Evolutionary conservation across 1,284 basidiomycete species (phyloP), one percentile per base, ranked within the genome.

Genomic region (Omphalotus olearius): DNA sequence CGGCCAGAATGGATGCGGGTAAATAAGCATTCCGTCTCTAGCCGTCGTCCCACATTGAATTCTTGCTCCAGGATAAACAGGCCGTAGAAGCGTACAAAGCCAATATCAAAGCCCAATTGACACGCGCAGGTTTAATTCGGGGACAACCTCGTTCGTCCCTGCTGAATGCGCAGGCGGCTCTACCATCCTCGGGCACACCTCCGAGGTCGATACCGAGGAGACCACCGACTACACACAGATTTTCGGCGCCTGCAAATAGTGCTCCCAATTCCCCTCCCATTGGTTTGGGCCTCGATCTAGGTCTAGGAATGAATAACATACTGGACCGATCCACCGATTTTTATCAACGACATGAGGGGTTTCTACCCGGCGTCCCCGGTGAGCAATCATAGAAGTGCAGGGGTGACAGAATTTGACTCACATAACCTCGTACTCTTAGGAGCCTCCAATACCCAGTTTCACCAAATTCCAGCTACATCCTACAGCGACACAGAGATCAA

Each of bases 1-100:
- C 78, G 88, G 48, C 88, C 87, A 16, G 87, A 89, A 54, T 90
- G 87, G 88, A 88, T 90, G 87, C 70, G 86, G 58, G 88, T 89
- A 60, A 68, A 85, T 76, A 47, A 33, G 35, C 36, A 57, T 45
- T 56, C 43, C 50, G 23, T 13, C 6, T 51, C 49, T 33, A 28
- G 47, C 36, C 23, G 39, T 25, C 61, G 45, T 45, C 56, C 57
- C 48, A 56, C 53, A 16, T 41, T 45, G 55, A 33, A 10, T 13
- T 57, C 38, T 52, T 41, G 30, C 40, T 35, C 45, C 64, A 91
- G 88, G 87, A 91, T 65, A 91, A 91, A 67, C 80, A 83, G 59
- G 80, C 80, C n/a, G 85, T 89, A 37, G 85, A 88, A 60, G 76
- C 74, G 40, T 90, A 89, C 74, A 90, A 89, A 66, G 85, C 85